Conservation (phyloP, 1,284 basidiomycete genomes). For the Termitomyces sp. region DNA sequence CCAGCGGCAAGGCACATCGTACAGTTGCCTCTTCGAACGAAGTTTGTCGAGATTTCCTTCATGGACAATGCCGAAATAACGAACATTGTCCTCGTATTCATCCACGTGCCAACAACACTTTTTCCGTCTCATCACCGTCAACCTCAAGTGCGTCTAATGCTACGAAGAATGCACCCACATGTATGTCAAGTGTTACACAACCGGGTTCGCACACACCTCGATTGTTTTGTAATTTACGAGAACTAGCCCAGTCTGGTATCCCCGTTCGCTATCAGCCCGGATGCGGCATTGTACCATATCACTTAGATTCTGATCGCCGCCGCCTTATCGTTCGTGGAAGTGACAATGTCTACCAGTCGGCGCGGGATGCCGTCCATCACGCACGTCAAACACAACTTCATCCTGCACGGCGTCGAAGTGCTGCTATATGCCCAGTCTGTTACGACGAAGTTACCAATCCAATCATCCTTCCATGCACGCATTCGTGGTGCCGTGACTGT, state of each 20-base stretch:
- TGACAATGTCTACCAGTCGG: conserved; percentile 18
- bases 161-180: background rate
- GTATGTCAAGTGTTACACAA: background rate
- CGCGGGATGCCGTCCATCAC: conserved; percentile 19
- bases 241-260: background rate
- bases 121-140: background rate
- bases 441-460: conserved; percentile 49
- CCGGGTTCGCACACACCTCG: background rate
- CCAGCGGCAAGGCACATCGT: conserved; percentile 20
- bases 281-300: conserved; percentile 1
- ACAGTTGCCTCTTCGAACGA: conserved; percentile 24
- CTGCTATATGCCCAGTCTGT: conserved; percentile 54
- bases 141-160: background rate
- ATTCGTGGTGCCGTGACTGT: conserved; percentile 61
- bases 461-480: conserved; percentile 53
- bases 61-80: background rate
- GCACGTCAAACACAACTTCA: conserved; percentile 16
- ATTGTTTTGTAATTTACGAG: background rate
- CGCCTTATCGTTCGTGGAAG: conserved; percentile 33
- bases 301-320: conserved; percentile 30
- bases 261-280: conserved; percentile 6
- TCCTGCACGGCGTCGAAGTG: conserved; percentile 10
- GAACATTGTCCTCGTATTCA: conserved; percentile 27
- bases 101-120: conserved; percentile 14
- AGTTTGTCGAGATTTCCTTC: conserved; percentile 27